Evolutionary conservation across 148 eudicot genomes (phyloP).

Genomic region (Hydrangea macrophylla): DNA sequence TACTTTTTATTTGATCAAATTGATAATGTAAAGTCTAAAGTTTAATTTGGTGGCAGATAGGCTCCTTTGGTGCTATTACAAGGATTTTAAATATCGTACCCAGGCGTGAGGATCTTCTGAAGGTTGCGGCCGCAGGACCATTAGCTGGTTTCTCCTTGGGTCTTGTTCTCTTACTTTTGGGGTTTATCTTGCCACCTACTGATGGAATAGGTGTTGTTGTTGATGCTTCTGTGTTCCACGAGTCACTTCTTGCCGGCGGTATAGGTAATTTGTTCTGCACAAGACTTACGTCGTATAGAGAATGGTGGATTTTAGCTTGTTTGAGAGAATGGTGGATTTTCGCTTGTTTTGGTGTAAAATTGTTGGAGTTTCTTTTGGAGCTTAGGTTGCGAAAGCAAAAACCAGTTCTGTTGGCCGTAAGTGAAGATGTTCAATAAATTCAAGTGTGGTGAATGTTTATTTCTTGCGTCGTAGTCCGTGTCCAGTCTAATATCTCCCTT

Average conservation of each 20-base stretch:
- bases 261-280: slow-evolving; percentile 45
- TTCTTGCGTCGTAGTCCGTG: too few species aligned
- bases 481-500: too few species aligned
- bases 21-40: slow-evolving; percentile 28
- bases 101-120: slow-evolving; percentile 85
- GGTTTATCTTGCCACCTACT: slow-evolving; percentile 80
- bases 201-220: slow-evolving; percentile 85
- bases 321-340: neutral
- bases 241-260: slow-evolving; percentile 94
- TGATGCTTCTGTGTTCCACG: slow-evolving; percentile 87
- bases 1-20: neutral
- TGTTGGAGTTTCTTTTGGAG: too few species aligned
- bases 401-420: too few species aligned
- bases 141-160: slow-evolving; percentile 84
- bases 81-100: slow-evolving; percentile 84
- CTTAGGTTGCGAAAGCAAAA: too few species aligned
- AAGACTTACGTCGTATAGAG: neutral
- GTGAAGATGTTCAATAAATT: too few species aligned
- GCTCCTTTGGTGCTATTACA: slow-evolving; percentile 95
- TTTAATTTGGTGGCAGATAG: slow-evolving; percentile 77
- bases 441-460: too few species aligned
- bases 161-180: slow-evolving; percentile 67
- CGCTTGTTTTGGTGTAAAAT: neutral
- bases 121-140: slow-evolving; percentile 94
- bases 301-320: neutral